Conservation (phyloP, 1,139 yeast genomes). For the Insectozyma bohioensis region DNA sequence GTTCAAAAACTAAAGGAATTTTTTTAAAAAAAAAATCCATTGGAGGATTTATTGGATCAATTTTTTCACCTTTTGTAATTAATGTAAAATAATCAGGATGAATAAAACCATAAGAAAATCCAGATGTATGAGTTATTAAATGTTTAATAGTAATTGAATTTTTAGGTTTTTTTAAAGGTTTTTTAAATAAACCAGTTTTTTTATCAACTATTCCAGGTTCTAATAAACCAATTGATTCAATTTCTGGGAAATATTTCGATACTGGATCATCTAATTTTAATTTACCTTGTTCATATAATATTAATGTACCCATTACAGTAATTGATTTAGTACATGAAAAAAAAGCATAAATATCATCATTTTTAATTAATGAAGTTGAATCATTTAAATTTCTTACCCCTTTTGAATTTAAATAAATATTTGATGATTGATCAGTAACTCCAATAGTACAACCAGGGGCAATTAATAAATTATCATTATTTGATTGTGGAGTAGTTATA, state of each 20-base stretch:
- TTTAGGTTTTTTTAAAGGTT: constrained; percentile 31
- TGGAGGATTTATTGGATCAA: constrained; percentile 25
- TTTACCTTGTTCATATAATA: constrained; percentile 45
- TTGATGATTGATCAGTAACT: constrained; percentile 23
- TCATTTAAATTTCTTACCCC: constrained; percentile 26
- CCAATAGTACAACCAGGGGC: constrained; percentile 31
- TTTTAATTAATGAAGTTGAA: constrained; percentile 15
- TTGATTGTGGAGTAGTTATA: constrained; percentile 14
- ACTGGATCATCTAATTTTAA: constrained; percentile 44
- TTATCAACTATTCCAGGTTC: constrained; percentile 33
- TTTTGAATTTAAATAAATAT: constrained; percentile 24
- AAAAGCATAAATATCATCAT: constrained; percentile 34
- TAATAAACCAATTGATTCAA: constrained; percentile 40
- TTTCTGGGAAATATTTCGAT: constrained; percentile 38
- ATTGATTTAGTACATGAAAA: constrained; percentile 52
- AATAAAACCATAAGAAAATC: constrained; percentile 49
- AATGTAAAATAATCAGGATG: constrained; percentile 28
- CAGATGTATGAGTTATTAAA: constrained; percentile 52
- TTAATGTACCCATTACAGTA: constrained; percentile 47
- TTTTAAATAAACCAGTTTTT: constrained; percentile 34
- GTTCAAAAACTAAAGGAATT: constrained; percentile 50
- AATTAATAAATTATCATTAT: constrained; percentile 17
- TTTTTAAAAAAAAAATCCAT: constrained; percentile 26
- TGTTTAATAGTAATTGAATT: constrained; percentile 46
- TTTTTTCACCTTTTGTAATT: constrained; percentile 19